Base-by-base conservation (phyloP, 306 rosid genomes). In the Acmispon strigosus region DNA sequence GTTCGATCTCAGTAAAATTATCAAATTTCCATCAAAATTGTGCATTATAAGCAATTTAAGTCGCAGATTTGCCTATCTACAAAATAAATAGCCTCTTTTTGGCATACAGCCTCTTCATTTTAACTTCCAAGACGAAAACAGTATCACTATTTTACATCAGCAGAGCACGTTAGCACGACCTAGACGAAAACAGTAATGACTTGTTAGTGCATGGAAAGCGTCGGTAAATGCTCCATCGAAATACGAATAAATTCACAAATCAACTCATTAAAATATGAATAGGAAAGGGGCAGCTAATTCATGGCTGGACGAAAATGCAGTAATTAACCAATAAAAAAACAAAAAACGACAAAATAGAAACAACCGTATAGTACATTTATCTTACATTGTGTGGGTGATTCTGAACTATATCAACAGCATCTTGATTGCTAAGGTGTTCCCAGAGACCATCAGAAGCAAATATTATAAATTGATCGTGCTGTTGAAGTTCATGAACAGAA, bases 361-460 rank as follows among this genome's bases (percentile, higher is more conserved):
- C 62, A 70, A 32, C 50, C 48, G 62, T 10, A 27, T 3, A 49
- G 36, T 13, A 49, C 16, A 59, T 22, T 61, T 50, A 83, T 79
- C 89, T 85, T 86, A 92, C 97, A 42, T 65, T 85, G 82, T 64
- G 88, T 24, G 96, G 96, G 48, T 87, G 84, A 29, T 80, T 89
- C 55, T 80, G 90, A 69, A 92, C 91, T 63, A 89, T 85, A 80
- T 92, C 94, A 79, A 92, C 96, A 0, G 97, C 97, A 54, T 86
- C 90, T 80, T 92, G 96, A 65, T 92, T 92, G 86, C 83, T 86
- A 58, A 92, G 85, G 82, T 92, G 97, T 82, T 92, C 97, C 97
- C 97, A 92, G 42, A 92, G 82, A 66, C 97, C 96, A 78, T 92
- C 97, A 36, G 97, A 92, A n/a, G 96, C 96, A 77, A 87, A 89